Evolutionary conservation across 2,329 filamentous ascomycete species (phyloP), one percentile per base, ranked within the genome.

Genomic region (Fusarium equiseti): DNA sequence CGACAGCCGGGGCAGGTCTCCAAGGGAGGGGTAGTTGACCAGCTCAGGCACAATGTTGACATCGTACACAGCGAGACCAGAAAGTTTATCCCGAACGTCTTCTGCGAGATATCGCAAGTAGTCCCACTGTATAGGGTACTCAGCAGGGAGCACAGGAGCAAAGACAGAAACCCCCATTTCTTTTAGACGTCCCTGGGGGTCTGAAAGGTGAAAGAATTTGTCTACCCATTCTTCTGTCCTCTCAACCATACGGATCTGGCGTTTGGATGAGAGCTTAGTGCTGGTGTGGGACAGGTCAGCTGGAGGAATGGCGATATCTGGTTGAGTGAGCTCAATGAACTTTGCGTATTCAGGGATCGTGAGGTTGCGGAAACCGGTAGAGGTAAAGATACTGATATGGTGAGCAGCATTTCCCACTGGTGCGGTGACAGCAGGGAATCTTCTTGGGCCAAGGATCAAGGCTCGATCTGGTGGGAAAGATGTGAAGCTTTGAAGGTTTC

Each of bases 171-270:
- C 79, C 3, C 69, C 78, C 8, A 73, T 50, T 16, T 74, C 75
- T 9, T 75, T 74, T 16, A 74, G 63, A 15, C 63, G 76, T 22
- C 77, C 73, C 20, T 76, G 74, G 27, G 68, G 71, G 49, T 73
- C 71, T 13, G 76, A 69, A n/a, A 76, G 70, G 22, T 78, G 77
- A 38, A 94, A 83, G 53, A 94, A 89, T 68, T 92, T 88, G 26
- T 89, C 87, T 20, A 95, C 84, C 93, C 94, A 98, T 40, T 88
- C 87, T 77, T 96, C 92, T 1, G 93, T 97, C 60, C 95, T 87
- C 76, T 96, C 94, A 26, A 90, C 91, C 90, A 97, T 98, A 76
- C 93, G 94, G 38, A 89, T 85, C 49, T 92, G 88, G 48, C 95
- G 88, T 81, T 97, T 97, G 12, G 86, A 82, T 5, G 90, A 88